phyloP scores from a whole-genome alignment of 805 yeast species.

The Cephaloascus fragrans region DNA sequence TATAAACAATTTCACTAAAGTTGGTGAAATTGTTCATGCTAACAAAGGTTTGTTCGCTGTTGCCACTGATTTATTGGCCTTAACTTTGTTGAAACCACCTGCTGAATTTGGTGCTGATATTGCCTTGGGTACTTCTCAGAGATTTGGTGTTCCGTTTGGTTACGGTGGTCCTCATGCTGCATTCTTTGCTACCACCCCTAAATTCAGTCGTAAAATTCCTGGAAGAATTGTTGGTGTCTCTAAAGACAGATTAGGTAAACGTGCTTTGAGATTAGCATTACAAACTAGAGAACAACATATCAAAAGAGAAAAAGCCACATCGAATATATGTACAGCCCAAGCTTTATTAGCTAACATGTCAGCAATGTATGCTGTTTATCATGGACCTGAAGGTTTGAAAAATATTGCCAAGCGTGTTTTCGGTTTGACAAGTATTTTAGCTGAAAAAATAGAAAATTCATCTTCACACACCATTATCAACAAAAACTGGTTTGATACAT shows the following conservation, averaged over 20 bases:
- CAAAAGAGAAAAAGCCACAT: conserved; percentile 94
- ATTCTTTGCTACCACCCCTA: conserved; percentile 79
- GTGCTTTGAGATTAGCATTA: conserved; percentile 85
- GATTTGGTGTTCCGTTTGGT: conserved; percentile 97
- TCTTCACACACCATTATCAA: conserved; percentile 41
- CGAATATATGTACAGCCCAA: conserved; percentile 97
- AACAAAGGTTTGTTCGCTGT: conserved; percentile 71
- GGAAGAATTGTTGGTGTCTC: conserved; percentile 93
- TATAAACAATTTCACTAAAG: conserved; percentile 33
- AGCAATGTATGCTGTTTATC: conserved; percentile 93
- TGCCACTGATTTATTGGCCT: conserved; percentile 88
- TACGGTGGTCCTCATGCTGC: conserved; percentile 99
- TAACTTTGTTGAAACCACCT: conserved; percentile 81
- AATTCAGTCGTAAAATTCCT: conserved; percentile 85
- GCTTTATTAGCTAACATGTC: conserved; percentile 93
- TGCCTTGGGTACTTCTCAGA: conserved; percentile 84
- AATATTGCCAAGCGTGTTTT: conserved; percentile 70
- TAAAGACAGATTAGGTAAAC: conserved; percentile 82
- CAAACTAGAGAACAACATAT: conserved; percentile 99
- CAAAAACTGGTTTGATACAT: conserved; percentile 75
- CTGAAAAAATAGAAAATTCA: conserved; percentile 44
- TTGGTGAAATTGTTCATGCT: conserved; percentile 59
- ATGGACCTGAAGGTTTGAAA: conserved; percentile 81
- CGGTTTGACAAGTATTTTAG: conserved; percentile 66
- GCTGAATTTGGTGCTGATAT: conserved; percentile 84